A percentile compares a stretch with the other conserved stretches of the same genome.
Evolutionary conservation across 805 yeast genomes (phyloP).

Genomic region (Clavispora asparagi): DNA sequence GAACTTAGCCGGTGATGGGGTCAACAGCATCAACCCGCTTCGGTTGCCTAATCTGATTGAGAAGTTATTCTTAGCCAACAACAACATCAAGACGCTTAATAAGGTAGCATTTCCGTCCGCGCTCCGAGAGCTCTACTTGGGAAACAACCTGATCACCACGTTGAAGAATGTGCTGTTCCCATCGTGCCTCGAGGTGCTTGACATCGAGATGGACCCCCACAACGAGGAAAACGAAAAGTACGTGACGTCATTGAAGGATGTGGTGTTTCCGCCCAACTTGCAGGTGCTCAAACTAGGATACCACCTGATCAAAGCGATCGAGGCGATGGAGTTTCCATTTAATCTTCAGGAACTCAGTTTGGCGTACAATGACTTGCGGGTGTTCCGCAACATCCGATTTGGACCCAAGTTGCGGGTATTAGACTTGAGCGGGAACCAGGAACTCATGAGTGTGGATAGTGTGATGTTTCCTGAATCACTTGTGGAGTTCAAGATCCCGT

Average conservation of each 20-base stretch:
- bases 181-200: slow-evolving; percentile 31
- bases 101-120: slow-evolving; percentile 36
- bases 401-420: slow-evolving; percentile 28
- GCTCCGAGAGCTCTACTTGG: slow-evolving; percentile 32
- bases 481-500: slow-evolving; percentile 31
- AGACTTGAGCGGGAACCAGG: slow-evolving; percentile 40
- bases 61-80: slow-evolving; percentile 30
- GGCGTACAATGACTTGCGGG: slow-evolving; percentile 35
- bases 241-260: slow-evolving; percentile 38
- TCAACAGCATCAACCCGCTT: slow-evolving; percentile 41
- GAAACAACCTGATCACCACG: slow-evolving; percentile 41
- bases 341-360: slow-evolving; percentile 27
- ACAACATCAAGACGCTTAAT: slow-evolving; percentile 41
- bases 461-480: slow-evolving; percentile 34
- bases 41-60: slow-evolving; percentile 38
- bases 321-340: slow-evolving; percentile 35
- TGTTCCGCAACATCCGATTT: slow-evolving; percentile 32
- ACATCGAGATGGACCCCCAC: slow-evolving; percentile 39
- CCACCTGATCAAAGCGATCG: slow-evolving; percentile 35
- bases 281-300: slow-evolving; percentile 33
- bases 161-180: slow-evolving; percentile 41
- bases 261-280: slow-evolving; percentile 31
- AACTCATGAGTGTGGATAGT: slow-evolving; percentile 32
- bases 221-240: slow-evolving; percentile 37
- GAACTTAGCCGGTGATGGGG: slow-evolving; percentile 35